Conservation (phyloP, 495 filamentous ascomycete species). For the Neurospora tetraspora region DNA sequence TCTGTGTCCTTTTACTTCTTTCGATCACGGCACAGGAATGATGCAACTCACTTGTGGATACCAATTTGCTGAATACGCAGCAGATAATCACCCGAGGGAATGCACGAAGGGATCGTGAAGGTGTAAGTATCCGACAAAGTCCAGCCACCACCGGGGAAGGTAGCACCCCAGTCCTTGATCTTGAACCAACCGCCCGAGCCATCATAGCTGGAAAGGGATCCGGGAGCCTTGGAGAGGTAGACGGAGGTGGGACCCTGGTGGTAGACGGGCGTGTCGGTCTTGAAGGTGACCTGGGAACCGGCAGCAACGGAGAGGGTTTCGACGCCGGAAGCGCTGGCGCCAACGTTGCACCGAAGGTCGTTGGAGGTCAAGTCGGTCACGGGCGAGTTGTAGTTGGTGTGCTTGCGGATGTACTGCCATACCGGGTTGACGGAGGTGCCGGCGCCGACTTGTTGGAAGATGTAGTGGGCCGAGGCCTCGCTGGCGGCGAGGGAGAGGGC, state of each 20-base stretch:
- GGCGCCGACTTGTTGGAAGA: slow-evolving; percentile 41
- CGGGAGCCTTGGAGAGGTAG: slow-evolving; percentile 45
- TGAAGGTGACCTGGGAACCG: slow-evolving; percentile 42
- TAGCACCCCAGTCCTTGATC: slow-evolving; percentile 40
- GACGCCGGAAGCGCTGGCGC: slow-evolving; percentile 34
- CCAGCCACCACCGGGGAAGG: slow-evolving; percentile 29
- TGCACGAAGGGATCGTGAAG: slow-evolving; percentile 42
- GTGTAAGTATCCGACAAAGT: slow-evolving; percentile 30
- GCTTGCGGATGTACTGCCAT: slow-evolving; percentile 44
- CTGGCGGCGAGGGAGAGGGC: slow-evolving; percentile 25
- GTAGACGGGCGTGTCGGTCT: slow-evolving; percentile 43
- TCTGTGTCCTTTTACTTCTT: too few relatives aligned
- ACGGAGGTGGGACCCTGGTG: slow-evolving; percentile 46
- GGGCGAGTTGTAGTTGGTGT: slow-evolving; percentile 51
- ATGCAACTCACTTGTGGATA: slow-evolving; percentile 46
- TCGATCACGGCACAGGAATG: too few relatives aligned
- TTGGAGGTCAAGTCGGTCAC: slow-evolving; percentile 44
- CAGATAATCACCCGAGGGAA: slow-evolving; percentile 52
- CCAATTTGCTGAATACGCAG: slow-evolving; percentile 51
- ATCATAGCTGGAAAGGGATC: slow-evolving; percentile 32
- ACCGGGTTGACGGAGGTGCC: slow-evolving; percentile 30
- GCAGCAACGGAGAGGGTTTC: slow-evolving; percentile 37
- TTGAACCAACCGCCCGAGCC: slow-evolving; percentile 48
- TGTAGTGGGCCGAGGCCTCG: slow-evolving; percentile 36
- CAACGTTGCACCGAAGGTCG: slow-evolving; percentile 52